A percentile compares a stretch with the other conserved stretches of the same genome.
These are phyloP conservation scores for Lanmaoa pseudosensibilis DNA, from an alignment of 768 basidiomycete species.

Conservation along the genomic window DNA sequence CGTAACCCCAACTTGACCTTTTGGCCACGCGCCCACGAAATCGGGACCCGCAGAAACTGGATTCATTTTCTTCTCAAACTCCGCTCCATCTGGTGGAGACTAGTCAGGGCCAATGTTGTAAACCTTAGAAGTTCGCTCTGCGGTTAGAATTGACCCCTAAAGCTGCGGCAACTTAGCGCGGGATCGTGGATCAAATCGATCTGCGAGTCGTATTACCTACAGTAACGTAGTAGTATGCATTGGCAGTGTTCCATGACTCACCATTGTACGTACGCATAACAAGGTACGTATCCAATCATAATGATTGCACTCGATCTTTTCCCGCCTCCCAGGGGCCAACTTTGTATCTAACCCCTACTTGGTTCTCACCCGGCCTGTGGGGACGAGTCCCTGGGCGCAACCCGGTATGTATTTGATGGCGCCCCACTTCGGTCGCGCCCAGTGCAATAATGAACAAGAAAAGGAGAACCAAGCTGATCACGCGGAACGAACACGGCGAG, in stretches of 20 bases:
- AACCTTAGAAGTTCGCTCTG: neutral
- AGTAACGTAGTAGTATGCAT: neutral
- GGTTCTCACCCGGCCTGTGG: slow-evolving; percentile 4
- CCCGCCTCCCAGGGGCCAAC: slow-evolving; percentile 5
- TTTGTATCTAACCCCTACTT: slow-evolving; percentile 21
- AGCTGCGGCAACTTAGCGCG: neutral
- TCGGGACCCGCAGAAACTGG: neutral
- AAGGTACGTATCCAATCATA: slow-evolving; percentile 3
- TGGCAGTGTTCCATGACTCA: slow-evolving; percentile 3
- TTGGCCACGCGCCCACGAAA: slow-evolving; percentile 3
- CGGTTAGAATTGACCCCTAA: slow-evolving; percentile 9
- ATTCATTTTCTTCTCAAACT: neutral
- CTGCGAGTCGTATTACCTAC: slow-evolving; percentile 4
- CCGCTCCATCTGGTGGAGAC: neutral
- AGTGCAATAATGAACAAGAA: neutral
- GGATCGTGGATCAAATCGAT: slow-evolving; percentile 18
- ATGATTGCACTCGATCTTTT: slow-evolving; percentile 10
- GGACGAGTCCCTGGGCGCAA: neutral
- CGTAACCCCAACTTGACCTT: neutral
- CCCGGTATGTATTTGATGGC: slow-evolving; percentile 7
- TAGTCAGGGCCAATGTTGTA: neutral
- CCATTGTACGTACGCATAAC: slow-evolving; percentile 9
- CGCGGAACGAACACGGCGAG: slow-evolving; percentile 33
- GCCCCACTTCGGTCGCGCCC: neutral
- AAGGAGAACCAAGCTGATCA: slow-evolving; percentile 28